Percentiles rank a stretch among this genome's conserved stretches.
Evolutionary conservation across 2,329 filamentous ascomycete genomes (phyloP).

Genomic region (Fulvia fulva): DNA sequence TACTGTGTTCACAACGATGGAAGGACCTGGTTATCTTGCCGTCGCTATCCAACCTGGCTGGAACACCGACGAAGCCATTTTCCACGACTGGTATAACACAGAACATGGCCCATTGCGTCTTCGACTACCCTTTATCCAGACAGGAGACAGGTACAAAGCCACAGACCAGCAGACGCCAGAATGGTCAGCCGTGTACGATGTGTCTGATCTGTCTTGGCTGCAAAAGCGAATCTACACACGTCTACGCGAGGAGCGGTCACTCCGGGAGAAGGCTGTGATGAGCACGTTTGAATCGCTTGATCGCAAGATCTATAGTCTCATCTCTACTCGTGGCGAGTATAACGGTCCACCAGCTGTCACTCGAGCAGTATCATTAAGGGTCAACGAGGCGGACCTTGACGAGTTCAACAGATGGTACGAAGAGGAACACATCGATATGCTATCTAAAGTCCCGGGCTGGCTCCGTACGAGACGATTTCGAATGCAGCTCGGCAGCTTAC

Average conservation of each 20-base stretch:
- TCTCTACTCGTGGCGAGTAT: constrained; percentile 44
- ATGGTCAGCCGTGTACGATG: constrained; percentile 79
- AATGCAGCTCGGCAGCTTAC: constrained; percentile 59
- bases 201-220: constrained; percentile 68
- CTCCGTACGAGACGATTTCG: constrained; percentile 67
- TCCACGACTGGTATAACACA: constrained; percentile 93
- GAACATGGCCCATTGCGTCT: constrained; percentile 82
- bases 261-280: constrained; percentile 52
- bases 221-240: constrained; percentile 66
- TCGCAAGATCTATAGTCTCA: constrained; percentile 66
- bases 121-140: constrained; percentile 67
- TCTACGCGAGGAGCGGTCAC: constrained; percentile 55
- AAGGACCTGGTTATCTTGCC: constrained; percentile 65
- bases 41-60: constrained; percentile 80
- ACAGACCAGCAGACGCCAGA: constrained; percentile 60
- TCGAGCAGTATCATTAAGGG: constrained; percentile 21
- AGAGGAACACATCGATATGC: constrained; percentile 68
- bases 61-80: constrained; percentile 62
- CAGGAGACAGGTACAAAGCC: constrained; percentile 75
- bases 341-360: constrained; percentile 25
- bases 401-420: constrained; percentile 66
- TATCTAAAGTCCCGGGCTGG: constrained; percentile 75
- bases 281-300: constrained; percentile 61
- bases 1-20: constrained; percentile 16
- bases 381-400: constrained; percentile 55